phyloP scores from a whole-genome alignment of 2,329 filamentous ascomycete species.

The Phyllosticta capitalensis region DNA sequence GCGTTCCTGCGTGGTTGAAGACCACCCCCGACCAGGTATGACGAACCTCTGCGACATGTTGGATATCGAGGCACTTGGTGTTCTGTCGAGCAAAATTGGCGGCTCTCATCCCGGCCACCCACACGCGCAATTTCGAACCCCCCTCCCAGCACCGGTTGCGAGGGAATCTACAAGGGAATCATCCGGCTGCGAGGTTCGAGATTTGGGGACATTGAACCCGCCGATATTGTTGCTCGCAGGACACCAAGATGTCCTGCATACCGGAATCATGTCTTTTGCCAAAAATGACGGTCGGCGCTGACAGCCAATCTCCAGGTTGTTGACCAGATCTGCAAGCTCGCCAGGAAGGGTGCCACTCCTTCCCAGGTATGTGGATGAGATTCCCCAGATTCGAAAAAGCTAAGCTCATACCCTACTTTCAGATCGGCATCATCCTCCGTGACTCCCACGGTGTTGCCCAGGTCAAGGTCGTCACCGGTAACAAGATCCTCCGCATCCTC shows the following conservation, averaged over 20 bases:
- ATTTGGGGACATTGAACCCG: background rate
- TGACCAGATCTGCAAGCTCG: constrained; percentile 98
- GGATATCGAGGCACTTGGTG: background rate
- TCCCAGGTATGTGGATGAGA: constrained; percentile 51
- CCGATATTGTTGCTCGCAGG: background rate
- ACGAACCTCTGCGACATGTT: background rate
- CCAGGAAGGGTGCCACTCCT: constrained; percentile 96
- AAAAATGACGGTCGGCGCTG: background rate
- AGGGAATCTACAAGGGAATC: background rate
- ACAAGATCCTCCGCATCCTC: constrained; percentile 99
- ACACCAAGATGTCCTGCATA: background rate
- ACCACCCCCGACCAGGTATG: constrained; percentile 75
- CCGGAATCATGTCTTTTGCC: background rate
- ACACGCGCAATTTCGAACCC: background rate
- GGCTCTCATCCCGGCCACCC: background rate
- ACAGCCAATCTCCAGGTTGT: constrained; percentile 51
- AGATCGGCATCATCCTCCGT: constrained; percentile 93
- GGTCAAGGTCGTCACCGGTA: constrained; percentile 96
- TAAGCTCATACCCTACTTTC: background rate
- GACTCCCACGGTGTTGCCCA: constrained; percentile 97
- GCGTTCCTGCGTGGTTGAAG: constrained; percentile 91
- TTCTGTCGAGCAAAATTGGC: background rate
- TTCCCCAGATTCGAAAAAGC: constrained; percentile 2
- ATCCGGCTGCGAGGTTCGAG: background rate
- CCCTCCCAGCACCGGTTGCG: background rate